Evolutionary conservation across 805 yeast species (phyloP).

Genomic region (Metschnikowia vanudenii): DNA sequence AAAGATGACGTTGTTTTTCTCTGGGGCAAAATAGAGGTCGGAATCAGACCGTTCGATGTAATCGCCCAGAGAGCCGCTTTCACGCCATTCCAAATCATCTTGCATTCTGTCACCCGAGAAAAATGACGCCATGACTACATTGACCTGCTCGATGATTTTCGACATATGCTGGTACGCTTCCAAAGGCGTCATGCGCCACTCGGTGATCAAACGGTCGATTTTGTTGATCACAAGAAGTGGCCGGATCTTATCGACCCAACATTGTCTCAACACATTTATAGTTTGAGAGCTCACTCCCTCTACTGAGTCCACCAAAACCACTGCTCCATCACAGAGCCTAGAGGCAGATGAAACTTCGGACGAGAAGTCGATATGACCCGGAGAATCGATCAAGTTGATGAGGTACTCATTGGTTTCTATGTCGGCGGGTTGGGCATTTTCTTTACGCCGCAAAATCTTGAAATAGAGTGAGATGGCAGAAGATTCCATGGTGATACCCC

Average conservation of each 20-base stretch:
- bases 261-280: constrained; percentile 88
- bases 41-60: constrained; percentile 75
- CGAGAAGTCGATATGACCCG: constrained; percentile 98
- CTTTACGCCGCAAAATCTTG: constrained; percentile 52
- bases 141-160: constrained; percentile 86
- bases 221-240: constrained; percentile 89
- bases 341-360: constrained; percentile 97
- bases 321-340: constrained; percentile 94
- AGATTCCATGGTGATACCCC: constrained; percentile 98
- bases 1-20: constrained; percentile 83
- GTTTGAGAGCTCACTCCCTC: constrained; percentile 99
- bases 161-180: constrained; percentile 84
- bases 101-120: constrained; percentile 91
- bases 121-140: constrained; percentile 90
- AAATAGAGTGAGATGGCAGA: constrained; percentile 94
- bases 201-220: constrained; percentile 81
- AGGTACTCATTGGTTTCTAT: constrained; percentile 67
- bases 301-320: constrained; percentile 91
- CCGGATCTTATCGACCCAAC: constrained; percentile 89
- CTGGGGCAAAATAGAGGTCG: constrained; percentile 84
- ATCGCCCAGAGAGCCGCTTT: constrained; percentile 53
- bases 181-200: constrained; percentile 73
- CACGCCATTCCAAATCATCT: constrained; percentile 77
- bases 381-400: constrained; percentile 92
- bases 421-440: constrained; percentile 25